A percentile compares a stretch with the other conserved stretches of the same genome.
These are phyloP conservation scores for Bruguiera parviflora DNA, from an alignment of 345 rosid genomes.

Conservation along the genomic window DNA sequence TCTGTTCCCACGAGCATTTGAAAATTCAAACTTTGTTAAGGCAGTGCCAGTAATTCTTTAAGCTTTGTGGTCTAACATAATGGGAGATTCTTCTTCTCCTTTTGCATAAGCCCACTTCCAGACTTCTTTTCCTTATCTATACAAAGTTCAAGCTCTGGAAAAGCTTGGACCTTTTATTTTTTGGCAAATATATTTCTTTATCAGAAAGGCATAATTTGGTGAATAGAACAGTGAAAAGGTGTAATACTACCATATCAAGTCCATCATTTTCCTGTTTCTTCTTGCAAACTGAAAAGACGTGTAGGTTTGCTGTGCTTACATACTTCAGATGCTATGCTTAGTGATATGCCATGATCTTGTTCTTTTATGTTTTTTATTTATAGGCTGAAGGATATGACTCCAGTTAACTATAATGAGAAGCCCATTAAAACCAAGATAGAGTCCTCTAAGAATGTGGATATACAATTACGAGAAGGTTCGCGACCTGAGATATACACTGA, in stretches of 20 bases:
- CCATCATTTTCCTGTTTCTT: neutral
- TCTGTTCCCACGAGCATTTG: too few species aligned
- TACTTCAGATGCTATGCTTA: neutral
- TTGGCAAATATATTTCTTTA: too few species aligned
- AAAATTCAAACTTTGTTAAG: too few species aligned
- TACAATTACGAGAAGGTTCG: slow-evolving; percentile 22
- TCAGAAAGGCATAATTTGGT: neutral
- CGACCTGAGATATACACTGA: slow-evolving; percentile 32
- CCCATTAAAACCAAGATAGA: slow-evolving; percentile 5
- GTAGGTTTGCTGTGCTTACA: too few species aligned
- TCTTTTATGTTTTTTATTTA: neutral
- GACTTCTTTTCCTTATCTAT: too few species aligned
- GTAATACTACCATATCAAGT: neutral
- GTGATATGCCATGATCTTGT: neutral
- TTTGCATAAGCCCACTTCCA: too few species aligned
- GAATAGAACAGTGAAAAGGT: neutral
- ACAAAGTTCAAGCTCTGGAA: too few species aligned
- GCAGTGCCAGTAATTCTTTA: too few species aligned
- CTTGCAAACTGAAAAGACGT: neutral
- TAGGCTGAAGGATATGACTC: slow-evolving; percentile 25
- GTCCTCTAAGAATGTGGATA: slow-evolving; percentile 8
- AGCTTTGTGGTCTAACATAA: too few species aligned
- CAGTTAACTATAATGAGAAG: slow-evolving; percentile 21
- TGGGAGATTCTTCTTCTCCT: too few species aligned
- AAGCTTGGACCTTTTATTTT: too few species aligned